Base-by-base conservation (phyloP, 306 rosid genomes). In the Abrus precatorius region DNA sequence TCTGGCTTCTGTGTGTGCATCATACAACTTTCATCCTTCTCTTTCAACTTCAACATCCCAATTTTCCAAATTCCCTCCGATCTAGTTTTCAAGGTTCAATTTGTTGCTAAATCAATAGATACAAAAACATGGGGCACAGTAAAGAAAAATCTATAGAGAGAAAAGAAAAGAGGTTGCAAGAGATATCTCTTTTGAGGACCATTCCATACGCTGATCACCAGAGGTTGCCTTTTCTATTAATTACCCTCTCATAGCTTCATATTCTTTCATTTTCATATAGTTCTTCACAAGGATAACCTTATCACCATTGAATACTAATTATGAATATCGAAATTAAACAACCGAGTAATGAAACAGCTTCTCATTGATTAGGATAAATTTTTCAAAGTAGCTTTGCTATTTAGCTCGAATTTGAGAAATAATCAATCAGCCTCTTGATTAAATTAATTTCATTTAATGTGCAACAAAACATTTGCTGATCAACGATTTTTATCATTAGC, bases 201-300 rank as follows among this genome's bases (percentile, higher is more conserved):
- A 95, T 95, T 83, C 98, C 98, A 30, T 92, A 92, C 83, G 86
- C 97, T 77, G 93, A 92, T 90, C 97, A 91, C 82, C 97, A 92
- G 70, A 91, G 91, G 97, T 94, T 82, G 6, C 57, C 13, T 45
- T 79, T 62, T 50, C 64, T 30, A 47, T 11, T 20, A 14, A 14
- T 62, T 74, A 11, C 64, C 33, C 57, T 27, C 43, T 61, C 48
- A 43, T 74, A 53, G 20, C 4, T 75, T 13, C 41, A 7, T 3
- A 12, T 33, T 33, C 1, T 62, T 29, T 30, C 0, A 4, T 33
- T 34, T 64, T 64, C 12, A 14, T 64, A 5, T 38, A 1, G 32
- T 11, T 30, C 9, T 59, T 34, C 11, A 52, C 5, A 13, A 52
- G 29, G 27, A n/a, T 52, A 52, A 28, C 0, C 57, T 12, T 5